Base-by-base conservation (phyloP, 306 rosid genomes). In the Vachellia pachyceras region DNA sequence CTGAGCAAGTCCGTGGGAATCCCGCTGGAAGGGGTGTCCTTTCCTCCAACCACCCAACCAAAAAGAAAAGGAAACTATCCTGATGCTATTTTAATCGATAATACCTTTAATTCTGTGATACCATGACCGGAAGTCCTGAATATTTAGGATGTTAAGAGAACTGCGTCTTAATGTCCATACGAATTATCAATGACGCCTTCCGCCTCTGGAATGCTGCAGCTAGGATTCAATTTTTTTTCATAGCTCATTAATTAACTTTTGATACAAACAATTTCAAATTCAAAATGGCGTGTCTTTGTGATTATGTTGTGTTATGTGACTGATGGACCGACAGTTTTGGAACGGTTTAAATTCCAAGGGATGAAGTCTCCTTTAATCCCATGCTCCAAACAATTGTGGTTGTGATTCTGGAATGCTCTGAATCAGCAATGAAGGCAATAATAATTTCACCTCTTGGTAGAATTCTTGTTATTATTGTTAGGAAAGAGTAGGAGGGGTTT, bases 351-450 rank as follows among this genome's bases (percentile, higher is more conserved):
- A 13, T n/a, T 14, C 55, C n/a, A 14, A 49, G 50, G 50, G 15
- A 17, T 11, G 17, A 46, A 11, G 3, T 46, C 50, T n/a, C n/a
- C n/a, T n/a, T n/a, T n/a, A n/a, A n/a, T n/a, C n/a, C n/a, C n/a
- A n/a, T n/a, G n/a, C n/a, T 46, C 50, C 4, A 11, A 3, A 11
- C 50, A 46, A 46, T 4, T 46, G 15, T 46, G 12, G 55, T 58
- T n/a, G n/a, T n/a, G 20, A 3, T 7, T 54, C 22, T 54, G 55
- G 58, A 79, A 72, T 76, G 60, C 69, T 83, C 71, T 54, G 29
- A 20, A 54, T 49, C 55, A 49, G 55, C 6, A 15, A 54, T 54
- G 10, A 54, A 54, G 3, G 29, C 3, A 0, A 54, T 54, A 54
- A 23, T 54, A 54, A 54, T 54, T 54, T 54, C 2, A 54, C 29